Conservation (phyloP, 2,329 filamentous ascomycete genomes). For the Diaporthe humulicola region DNA sequence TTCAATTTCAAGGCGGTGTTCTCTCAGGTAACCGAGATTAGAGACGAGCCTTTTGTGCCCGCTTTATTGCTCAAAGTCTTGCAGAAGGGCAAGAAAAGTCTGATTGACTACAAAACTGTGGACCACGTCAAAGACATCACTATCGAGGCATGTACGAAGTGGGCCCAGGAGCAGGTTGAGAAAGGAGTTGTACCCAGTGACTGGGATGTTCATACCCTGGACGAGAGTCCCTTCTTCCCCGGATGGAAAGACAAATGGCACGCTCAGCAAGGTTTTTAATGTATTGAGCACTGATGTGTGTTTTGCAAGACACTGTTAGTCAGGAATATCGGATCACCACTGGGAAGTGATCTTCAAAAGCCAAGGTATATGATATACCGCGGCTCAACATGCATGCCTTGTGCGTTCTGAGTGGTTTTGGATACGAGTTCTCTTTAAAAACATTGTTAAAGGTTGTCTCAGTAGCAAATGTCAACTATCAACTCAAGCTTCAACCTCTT, state of each 20-base stretch:
- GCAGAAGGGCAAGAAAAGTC: constrained; percentile 65
- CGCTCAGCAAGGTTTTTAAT: constrained; percentile 42
- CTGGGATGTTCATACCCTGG: constrained; percentile 78
- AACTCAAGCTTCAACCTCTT: too few relatives aligned
- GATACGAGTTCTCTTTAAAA: too few relatives aligned
- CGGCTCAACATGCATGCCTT: background rate
- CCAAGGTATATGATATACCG: background rate
- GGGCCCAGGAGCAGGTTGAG: constrained; percentile 75
- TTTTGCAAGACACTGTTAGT: background rate
- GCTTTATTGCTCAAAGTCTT: constrained; percentile 76
- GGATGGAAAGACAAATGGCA: constrained; percentile 83
- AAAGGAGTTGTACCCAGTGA: constrained; percentile 52
- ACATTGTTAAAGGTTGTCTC: too few relatives aligned
- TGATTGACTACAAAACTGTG: constrained; percentile 79
- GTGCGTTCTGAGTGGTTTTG: too few relatives aligned
- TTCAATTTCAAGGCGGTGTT: constrained; percentile 94
- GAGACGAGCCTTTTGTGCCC: constrained; percentile 80
- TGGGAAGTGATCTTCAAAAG: background rate
- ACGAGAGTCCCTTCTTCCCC: constrained; percentile 81
- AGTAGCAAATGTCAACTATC: too few relatives aligned
- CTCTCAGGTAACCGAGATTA: constrained; percentile 78
- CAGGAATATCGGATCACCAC: background rate
- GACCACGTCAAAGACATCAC: constrained; percentile 84
- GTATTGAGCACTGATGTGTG: background rate
- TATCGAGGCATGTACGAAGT: constrained; percentile 74